Base-by-base conservation (phyloP, 192 early-diverging fungal genomes). In the Entomortierella lignicola region DNA sequence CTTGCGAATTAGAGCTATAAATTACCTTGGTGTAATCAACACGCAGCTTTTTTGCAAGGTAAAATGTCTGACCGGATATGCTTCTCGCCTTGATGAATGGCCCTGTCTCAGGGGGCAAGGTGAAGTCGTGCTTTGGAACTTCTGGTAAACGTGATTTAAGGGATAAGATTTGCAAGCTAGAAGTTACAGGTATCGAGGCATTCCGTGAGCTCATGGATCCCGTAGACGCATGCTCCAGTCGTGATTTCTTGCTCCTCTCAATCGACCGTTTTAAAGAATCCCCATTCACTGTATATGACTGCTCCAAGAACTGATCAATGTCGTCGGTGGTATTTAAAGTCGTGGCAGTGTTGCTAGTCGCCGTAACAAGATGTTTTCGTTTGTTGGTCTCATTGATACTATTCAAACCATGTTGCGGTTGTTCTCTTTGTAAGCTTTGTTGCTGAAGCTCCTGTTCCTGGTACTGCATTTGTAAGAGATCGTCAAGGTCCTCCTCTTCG, bases 91-190 rank as follows among this genome's bases (percentile, higher is more conserved):
- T 77, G 29, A 87, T 60, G 51, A 82, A 87, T 2, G 62, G 51
- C 56, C 86, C 83, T 8, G 84, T 83, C 11, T 32, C 55, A 20
- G 86, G 86, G 1, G 80, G 79, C n/a, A 75, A 58, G 2, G 64
- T 77, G 50, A 83, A 87, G 29, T 84, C 80, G 23, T 63, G 39
- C 55, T 60, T 77, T 31, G 60, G 59, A 15, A 23, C 26, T 18
- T 63, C 74, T 13, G 53, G 60, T 20, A 44, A 25, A 13, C 27
- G 60, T 1, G 37, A 0, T 37, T 31, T 62, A 13, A 27, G 63
- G 1, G 66, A 41, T 10, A 60, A 4, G 4, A 26, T 42, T 17
- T 31, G 31, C 43, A 15, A 30, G 44, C 17, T 25, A 30, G 55
- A 32, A 7, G 15, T 3, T n/a, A 42, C 25, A 29, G 63, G 29